Conservation (phyloP, 169 alveolate species). For the Babesia gibsoni region DNA sequence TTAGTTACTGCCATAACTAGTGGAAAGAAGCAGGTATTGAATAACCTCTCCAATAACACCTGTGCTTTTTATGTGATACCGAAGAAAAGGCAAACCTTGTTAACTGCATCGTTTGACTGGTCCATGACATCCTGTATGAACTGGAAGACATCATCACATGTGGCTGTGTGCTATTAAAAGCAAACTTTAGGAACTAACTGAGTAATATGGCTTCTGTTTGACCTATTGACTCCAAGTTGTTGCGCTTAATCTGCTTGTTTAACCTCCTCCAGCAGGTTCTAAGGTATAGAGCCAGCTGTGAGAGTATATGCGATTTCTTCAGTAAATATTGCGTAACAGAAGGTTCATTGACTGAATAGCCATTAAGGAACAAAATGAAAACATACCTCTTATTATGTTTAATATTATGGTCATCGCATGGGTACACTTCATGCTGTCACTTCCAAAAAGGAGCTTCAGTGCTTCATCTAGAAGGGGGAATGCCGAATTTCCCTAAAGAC, state of each 20-base stretch:
- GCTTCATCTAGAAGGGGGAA: conserved; percentile 60
- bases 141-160: conserved; percentile 50
- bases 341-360: conserved; percentile 44
- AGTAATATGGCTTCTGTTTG: conserved; percentile 7
- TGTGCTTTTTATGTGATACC: background rate
- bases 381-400: conserved; percentile 44
- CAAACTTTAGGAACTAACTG: background rate
- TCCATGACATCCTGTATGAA: conserved; percentile 57
- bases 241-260: conserved; percentile 23
- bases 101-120: conserved; percentile 23
- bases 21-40: conserved; percentile 52
- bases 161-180: background rate
- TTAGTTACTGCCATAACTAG: conserved; percentile 7
- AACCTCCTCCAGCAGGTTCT: conserved; percentile 48
- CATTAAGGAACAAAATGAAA: background rate
- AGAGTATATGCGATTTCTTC: conserved; percentile 25
- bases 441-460: conserved; percentile 33
- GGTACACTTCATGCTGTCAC: conserved; percentile 63
- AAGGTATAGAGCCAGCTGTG: conserved; percentile 38
- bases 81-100: conserved; percentile 18
- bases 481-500: conserved; percentile 23
- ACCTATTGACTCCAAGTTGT: conserved; percentile 6
- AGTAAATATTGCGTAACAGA: conserved; percentile 44
- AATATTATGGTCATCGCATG: conserved; percentile 56
- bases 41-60: conserved; percentile 21